Evolutionary conservation across 257 asterid genomes (phyloP), one percentile per base, ranked within the genome.

Genomic region (Misopates orontium): DNA sequence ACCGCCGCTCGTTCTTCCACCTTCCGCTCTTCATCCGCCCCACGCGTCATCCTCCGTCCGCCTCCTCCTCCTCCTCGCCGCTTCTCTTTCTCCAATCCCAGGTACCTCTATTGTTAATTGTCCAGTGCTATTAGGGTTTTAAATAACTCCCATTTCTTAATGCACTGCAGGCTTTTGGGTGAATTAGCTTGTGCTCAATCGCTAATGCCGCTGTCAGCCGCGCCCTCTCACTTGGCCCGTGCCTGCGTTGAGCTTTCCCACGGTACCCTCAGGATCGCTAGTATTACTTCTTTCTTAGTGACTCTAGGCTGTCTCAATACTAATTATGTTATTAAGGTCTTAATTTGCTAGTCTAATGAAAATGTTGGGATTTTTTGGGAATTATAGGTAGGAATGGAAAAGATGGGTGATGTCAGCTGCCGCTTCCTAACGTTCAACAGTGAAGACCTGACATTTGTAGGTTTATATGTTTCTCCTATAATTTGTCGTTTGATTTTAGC

Each of bases 231-330:
- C 77, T 68, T 84, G 78, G 68, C 95, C 10, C 93, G 97, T 70
- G 95, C 96, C 47, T 93, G 79, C 79, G 87, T 96, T 78, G 96
- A 89, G 95, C 94, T 89, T 87, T 81, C 82, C 79, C 82, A 89
- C 67, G 98, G 97, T 92, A 92, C 89, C 97, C 96, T 89, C 98
- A 83, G 88, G 97, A 89, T 89, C 91, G 98, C 96, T 92, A 92
- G 72, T 85, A 74, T 78, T 81, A 2, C n/a, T n/a, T n/a, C n/a
- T n/a, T 78, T 92, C 83, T 82, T 85, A 72, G 92, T 87, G 86
- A 77, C 92, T 85, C 84, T 81, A 70, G 15, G 10, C 69, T 56
- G 73, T 28, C n/a, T n/a, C n/a, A n/a, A 28, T 28, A 28, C 6
- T 28, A 28, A 2, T 28, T 28, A 6, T 71, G 68, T 61, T 74